These are phyloP conservation scores for Fusarium cicatricum DNA, from an alignment of 2,329 filamentous ascomycete genomes.

Conservation along the genomic window DNA sequence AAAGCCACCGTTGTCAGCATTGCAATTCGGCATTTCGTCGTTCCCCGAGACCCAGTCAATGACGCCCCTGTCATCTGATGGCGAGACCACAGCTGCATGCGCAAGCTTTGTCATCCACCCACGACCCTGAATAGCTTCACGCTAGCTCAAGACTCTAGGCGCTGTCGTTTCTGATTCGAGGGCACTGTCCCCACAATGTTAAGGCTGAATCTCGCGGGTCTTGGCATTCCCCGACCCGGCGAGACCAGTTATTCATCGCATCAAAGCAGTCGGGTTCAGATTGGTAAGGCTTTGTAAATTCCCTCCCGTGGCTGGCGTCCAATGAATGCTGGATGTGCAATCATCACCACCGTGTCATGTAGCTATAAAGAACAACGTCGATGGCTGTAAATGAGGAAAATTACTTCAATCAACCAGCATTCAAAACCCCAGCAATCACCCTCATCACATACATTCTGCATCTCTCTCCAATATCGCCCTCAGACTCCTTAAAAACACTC, in stretches of 20 bases:
- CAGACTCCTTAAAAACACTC: not conserved
- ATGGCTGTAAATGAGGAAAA: no score
- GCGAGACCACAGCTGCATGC: not conserved
- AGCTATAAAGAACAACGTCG: constrained; percentile 18
- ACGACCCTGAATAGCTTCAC: constrained; percentile 2
- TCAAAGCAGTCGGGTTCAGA: not conserved
- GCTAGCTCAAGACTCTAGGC: not conserved
- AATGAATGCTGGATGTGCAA: not conserved
- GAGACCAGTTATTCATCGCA: constrained; percentile 17
- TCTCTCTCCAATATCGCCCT: not conserved
- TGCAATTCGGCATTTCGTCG: constrained; percentile 9
- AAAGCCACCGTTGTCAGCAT: not conserved
- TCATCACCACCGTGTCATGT: constrained; percentile 9
- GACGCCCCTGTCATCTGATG: constrained; percentile 10
- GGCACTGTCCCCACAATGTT: not conserved
- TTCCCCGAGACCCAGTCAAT: constrained; percentile 15
- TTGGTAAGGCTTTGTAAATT: constrained; percentile 26
- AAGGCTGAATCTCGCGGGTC: constrained; percentile 20
- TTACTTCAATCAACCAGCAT: not conserved
- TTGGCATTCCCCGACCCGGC: constrained; percentile 38
- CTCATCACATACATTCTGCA: not conserved
- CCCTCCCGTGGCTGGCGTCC: not conserved
- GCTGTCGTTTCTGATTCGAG: constrained; percentile 1
- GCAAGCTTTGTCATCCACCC: constrained; percentile 24
- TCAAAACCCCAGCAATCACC: not conserved